Evolutionary conservation across 148 eudicot species (phyloP).

Genomic region (Hydrangea macrophylla): DNA sequence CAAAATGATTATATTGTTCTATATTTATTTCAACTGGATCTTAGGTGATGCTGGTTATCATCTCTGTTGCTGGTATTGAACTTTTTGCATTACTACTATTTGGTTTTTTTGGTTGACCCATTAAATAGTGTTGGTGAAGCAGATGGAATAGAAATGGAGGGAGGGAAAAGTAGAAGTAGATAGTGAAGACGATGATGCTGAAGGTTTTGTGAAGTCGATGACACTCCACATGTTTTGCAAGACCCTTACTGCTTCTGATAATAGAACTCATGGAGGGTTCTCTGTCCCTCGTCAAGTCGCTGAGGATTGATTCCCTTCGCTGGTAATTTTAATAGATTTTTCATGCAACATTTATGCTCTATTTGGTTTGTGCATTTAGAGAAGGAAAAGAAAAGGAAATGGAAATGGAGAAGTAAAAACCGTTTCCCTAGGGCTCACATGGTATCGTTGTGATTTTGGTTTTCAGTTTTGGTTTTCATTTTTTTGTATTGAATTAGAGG

Average conservation of each 20-base stretch:
- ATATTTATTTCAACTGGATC: no score
- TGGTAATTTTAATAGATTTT: conserved; percentile 39
- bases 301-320: conserved; percentile 96
- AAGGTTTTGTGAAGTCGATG: conserved; percentile 49
- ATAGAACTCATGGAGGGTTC: conserved; percentile 98
- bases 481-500: no score
- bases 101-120: neutral
- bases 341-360: neutral
- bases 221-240: conserved; percentile 99
- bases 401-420: no score
- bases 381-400: no score
- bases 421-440: no score
- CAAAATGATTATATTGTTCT: no score
- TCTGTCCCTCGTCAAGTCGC: conserved; percentile 99
- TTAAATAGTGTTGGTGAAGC: conserved; percentile 4
- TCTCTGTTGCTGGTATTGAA: neutral
- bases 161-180: conserved; percentile 50
- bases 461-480: no score
- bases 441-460: no score
- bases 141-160: conserved; percentile 74
- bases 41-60: no score
- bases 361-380: no score
- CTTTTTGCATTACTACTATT: neutral
- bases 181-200: conserved; percentile 59
- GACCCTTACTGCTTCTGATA: conserved; percentile 96